phyloP scores from a whole-genome alignment of 1,139 yeast genomes.

The Magnusiomyces fungicola region DNA sequence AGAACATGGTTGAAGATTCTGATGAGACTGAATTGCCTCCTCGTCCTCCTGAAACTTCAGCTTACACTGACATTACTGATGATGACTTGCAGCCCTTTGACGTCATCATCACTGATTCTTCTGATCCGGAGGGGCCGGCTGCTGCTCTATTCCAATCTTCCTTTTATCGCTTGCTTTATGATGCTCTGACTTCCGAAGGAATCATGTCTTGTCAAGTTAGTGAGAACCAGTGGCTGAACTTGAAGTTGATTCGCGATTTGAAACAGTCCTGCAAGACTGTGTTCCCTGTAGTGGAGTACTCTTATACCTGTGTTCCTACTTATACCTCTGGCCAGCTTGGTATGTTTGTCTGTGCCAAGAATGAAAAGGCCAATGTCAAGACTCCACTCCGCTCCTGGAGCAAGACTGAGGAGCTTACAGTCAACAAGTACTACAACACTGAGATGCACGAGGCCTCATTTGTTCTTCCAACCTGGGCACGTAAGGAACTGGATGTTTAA shows the following conservation, averaged over 20 bases:
- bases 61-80: too few relatives aligned
- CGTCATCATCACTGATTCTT: constrained; percentile 88
- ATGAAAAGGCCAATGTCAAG: constrained; percentile 42
- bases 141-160: constrained; percentile 81
- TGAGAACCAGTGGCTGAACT: constrained; percentile 87
- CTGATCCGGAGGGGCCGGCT: constrained; percentile 98
- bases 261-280: constrained; percentile 55
- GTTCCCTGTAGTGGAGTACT: constrained; percentile 72
- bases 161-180: constrained; percentile 64
- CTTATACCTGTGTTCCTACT: constrained; percentile 87
- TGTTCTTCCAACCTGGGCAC: constrained; percentile 84
- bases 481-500: constrained; percentile 15
- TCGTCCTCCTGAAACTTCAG: too few relatives aligned
- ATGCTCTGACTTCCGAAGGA: constrained; percentile 65
- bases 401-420: constrained; percentile 42
- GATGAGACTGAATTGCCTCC: too few relatives aligned
- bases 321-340: constrained; percentile 97
- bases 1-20: too few relatives aligned
- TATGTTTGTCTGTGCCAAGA: constrained; percentile 71
- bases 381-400: constrained; percentile 49
- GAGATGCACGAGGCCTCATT: constrained; percentile 72
- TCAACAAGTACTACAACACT: constrained; percentile 66
- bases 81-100: constrained; percentile 43
- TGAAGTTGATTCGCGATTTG: constrained; percentile 55
- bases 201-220: constrained; percentile 87